Evolutionary conservation across 2,329 filamentous ascomycete species (phyloP), one percentile per base, ranked within the genome.

Genomic region (Cadophora gregata): DNA sequence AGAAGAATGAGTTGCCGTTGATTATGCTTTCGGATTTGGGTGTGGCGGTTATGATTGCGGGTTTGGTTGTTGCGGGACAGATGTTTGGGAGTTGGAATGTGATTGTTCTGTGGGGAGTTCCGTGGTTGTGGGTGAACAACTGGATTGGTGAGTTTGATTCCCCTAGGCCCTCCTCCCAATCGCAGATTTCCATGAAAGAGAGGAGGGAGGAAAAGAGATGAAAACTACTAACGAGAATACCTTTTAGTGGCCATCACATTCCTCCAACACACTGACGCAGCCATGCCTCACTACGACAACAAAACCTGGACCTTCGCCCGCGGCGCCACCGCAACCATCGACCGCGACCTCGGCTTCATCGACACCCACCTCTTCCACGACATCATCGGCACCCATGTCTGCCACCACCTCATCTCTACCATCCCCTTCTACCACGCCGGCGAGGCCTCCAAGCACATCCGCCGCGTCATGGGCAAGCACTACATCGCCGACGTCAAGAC

Each of bases 241-340:
- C 2, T 16, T 42, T 2, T 16, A 88, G 88, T 92, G 24, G 88
- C 88, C 69, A 92, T 92, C 75, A 92, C 90, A 58, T 92, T 90
- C 79, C 87, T 92, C 24, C 90, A 92, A 79, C 90, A 92, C 82
- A 90, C 88, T 64, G 86, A 91, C 48, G 75, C 72, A 16, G 76
- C 78, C 29, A 80, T 88, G 59, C 84, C 84, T 21, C 85, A 90
- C 77, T 90, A 87, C 75, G 82, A 85, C 29, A 82, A 83, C 51
- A 81, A 84, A 21, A 80, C 80, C 63, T 90, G 88, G 88, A 87
- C 84, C 25, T 90, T 85, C 72, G 83, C 86, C 68, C 85, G 86
- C 72, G 88, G 88, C 29, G 87, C 88, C 2, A 79, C 86, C 16
- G 84, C 86, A 42, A 90, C 88, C 3, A 82, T 90, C 31, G 88